phyloP scores from a whole-genome alignment of 2,329 filamentous ascomycete species.

The Tympanopsis confertula region DNA sequence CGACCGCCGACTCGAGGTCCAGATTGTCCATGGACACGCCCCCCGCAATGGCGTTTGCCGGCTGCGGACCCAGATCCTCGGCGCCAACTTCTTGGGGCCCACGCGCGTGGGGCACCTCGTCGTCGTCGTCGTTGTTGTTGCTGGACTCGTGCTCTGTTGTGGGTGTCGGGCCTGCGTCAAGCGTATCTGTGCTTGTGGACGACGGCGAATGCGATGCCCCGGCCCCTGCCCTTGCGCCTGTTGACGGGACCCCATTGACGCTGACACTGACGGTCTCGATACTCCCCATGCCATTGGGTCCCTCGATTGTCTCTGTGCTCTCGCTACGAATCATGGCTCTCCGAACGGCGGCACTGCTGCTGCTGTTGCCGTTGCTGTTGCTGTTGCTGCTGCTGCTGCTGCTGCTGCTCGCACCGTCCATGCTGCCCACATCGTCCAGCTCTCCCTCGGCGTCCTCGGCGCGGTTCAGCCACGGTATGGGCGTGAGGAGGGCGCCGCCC shows the following conservation, averaged over 20 bases:
- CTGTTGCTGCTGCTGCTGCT: conserved; percentile 4
- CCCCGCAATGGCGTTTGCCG: no score
- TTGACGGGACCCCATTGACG: conserved; percentile 55
- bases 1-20: no score
- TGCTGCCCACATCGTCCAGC: conserved; percentile 11
- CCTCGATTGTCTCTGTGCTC: conserved; percentile 69
- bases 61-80: conserved; percentile 73
- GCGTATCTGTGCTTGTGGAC: conserved; percentile 5
- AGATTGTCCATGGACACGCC: no score
- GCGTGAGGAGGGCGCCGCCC: conserved; percentile 81
- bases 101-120: conserved; percentile 66
- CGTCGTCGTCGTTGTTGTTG: conserved; percentile 26
- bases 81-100: conserved; percentile 78
- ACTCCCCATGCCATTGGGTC: conserved; percentile 66
- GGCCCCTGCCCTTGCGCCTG: conserved; percentile 19
- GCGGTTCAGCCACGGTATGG: conserved; percentile 74
- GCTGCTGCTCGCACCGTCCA: conserved; percentile 8
- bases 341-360: no score
- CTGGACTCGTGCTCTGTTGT: conserved; percentile 11
- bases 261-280: conserved; percentile 73
- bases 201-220: conserved; percentile 8
- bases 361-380: conserved; percentile 3
- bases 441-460: conserved; percentile 18
- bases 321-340: conserved; percentile 59
- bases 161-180: conserved; percentile 8